Percentiles rank a stretch among this genome's conserved stretches.
Evolutionary conservation across 2,329 filamentous ascomycete species (phyloP).

Genomic region (Trichoderma koningii): DNA sequence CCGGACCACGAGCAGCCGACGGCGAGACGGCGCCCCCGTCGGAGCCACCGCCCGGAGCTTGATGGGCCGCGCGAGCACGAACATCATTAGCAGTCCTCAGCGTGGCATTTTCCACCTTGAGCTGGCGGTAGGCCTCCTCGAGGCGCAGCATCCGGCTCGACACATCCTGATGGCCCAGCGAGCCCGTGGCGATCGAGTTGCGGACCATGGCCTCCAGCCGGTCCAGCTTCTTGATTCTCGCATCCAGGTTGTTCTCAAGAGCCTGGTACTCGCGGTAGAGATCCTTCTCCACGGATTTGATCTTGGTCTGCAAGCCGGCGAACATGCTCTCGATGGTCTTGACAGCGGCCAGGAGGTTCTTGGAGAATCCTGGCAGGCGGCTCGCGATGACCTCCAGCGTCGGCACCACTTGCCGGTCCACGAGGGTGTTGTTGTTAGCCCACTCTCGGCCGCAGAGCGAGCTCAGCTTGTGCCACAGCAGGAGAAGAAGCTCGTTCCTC

Average conservation of each 20-base stretch:
- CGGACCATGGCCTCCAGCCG: slow-evolving; percentile 78
- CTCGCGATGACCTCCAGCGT: slow-evolving; percentile 83
- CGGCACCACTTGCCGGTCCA: slow-evolving; percentile 81
- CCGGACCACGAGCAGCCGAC: slow-evolving; percentile 54
- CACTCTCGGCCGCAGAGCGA: slow-evolving; percentile 87
- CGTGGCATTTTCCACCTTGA: slow-evolving; percentile 69
- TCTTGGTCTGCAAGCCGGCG: slow-evolving; percentile 73
- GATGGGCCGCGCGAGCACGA: slow-evolving; percentile 52
- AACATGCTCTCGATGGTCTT: slow-evolving; percentile 85
- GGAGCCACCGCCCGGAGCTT: slow-evolving; percentile 44
- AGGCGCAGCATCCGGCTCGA: slow-evolving; percentile 55
- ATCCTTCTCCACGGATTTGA: slow-evolving; percentile 84
- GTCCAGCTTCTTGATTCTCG: slow-evolving; percentile 82
- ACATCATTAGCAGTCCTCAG: slow-evolving; percentile 66
- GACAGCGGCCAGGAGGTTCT: slow-evolving; percentile 83
- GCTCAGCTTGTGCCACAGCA: slow-evolving; percentile 88
- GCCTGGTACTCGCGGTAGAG: slow-evolving; percentile 88
- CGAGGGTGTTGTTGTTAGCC: slow-evolving; percentile 84
- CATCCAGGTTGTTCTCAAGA: slow-evolving; percentile 77
- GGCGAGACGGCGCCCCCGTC: slow-evolving; percentile 50
- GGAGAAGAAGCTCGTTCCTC: slow-evolving; percentile 82
- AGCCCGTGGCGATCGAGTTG: slow-evolving; percentile 59
- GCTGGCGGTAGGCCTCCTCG: slow-evolving; percentile 62
- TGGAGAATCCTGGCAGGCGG: slow-evolving; percentile 83
- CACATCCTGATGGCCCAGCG: slow-evolving; percentile 46